Conservation (phyloP, 2,329 filamentous ascomycete species). For the Stenocarpella maydis region DNA sequence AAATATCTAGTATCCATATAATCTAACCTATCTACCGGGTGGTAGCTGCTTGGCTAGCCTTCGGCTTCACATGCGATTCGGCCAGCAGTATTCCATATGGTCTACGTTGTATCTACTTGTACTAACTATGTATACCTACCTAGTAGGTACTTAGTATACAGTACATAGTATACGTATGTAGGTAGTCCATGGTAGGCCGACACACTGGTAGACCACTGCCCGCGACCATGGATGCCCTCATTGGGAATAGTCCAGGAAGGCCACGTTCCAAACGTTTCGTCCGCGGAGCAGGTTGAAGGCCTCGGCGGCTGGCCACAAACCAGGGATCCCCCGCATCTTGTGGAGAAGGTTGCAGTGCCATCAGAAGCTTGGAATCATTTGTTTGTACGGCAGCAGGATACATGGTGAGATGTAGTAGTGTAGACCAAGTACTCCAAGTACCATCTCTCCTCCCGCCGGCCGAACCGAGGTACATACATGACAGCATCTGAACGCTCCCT, state of each 20-base stretch:
- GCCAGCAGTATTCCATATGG: too few relatives aligned
- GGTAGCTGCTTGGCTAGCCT: background rate
- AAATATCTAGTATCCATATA: too few relatives aligned
- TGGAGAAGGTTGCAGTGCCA: background rate
- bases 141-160: too few relatives aligned
- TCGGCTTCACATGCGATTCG: constrained; percentile 20
- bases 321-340: background rate
- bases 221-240: constrained; percentile 19
- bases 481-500: constrained; percentile 13
- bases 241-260: constrained; percentile 1
- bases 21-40: background rate
- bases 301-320: background rate
- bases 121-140: too few relatives aligned
- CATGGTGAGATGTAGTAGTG: too few relatives aligned
- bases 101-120: too few relatives aligned
- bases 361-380: background rate
- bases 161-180: too few relatives aligned
- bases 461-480: constrained; percentile 22
- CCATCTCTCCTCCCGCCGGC: background rate
- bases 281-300: background rate
- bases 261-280: constrained; percentile 20
- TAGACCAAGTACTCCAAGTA: too few relatives aligned
- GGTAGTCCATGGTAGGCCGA: too few relatives aligned
- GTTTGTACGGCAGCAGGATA: background rate
- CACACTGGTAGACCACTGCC: background rate